Base-by-base conservation (phyloP, 2,329 filamentous ascomycete species). In the Tolypocladium paradoxum region DNA sequence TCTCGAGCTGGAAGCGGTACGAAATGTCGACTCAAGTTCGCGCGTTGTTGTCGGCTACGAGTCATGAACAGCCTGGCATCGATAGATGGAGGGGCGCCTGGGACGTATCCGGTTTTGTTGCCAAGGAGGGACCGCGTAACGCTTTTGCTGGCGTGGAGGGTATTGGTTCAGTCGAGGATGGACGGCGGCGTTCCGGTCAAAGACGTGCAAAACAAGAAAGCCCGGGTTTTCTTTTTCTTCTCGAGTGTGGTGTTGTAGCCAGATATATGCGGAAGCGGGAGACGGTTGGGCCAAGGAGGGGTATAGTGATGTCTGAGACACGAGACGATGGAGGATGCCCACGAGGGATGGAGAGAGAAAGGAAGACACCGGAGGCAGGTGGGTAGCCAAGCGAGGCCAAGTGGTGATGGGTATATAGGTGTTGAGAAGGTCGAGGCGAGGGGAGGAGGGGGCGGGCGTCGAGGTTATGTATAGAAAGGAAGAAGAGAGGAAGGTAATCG, bases 231-330 rank as follows among this genome's bases (percentile, higher is more conserved):
- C 48, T 43, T 53, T 53, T 55, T 54, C 27, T n/a, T 36, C 36
- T 38, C 20, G 34, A 18, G n/a, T 50, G 48, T 40, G 49, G 18
- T 40, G n/a, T 24, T 38, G 49, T 22, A 48, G 29, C 35, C 35
- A 35, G 40, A 27, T 46, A 22, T 47, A 20, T 37, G 47, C 40
- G 38, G 38, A 31, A 53, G 38, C 48, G 52, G 50, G 20, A 50
- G 47, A 35, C 40, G 35, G 36, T 34, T 20, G 49, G n/a, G 18
- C 24, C 40, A 48, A 47, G 45, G 45, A 52, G 53, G 50, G 40
- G 38, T 48, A 16, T 2, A 20, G 18, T 35, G 33, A 35, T 53
- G 51, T 55, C 51, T 53, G 51, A 55, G 51, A 55, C 53, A 54
- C 33, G 22, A 52, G 48, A 40, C 27, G 38, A 51, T 22, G 35